phyloP scores from a whole-genome alignment of 2,329 filamentous ascomycete genomes.

The Chalaropsis ovoidea region DNA sequence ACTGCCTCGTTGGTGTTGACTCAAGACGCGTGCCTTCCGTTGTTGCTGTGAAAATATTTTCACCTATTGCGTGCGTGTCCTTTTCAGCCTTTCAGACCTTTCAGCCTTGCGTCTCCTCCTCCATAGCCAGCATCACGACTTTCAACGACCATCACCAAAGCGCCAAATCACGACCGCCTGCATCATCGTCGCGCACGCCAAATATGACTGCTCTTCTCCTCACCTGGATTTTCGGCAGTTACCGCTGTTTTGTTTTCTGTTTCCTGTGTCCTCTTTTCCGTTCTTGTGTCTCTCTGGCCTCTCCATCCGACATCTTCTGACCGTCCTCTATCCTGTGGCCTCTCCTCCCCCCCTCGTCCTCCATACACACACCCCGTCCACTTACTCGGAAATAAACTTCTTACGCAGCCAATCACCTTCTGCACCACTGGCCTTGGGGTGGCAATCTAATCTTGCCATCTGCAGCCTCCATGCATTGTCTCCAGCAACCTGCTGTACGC shows the following conservation, averaged over 20 bases:
- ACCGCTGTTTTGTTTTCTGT: not conserved
- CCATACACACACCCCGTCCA: not conserved
- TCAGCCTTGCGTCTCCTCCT: no score
- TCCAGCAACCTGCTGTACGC: not conserved
- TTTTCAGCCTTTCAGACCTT: no score
- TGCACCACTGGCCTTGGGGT: not conserved
- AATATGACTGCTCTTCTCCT: not conserved
- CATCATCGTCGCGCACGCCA: not conserved
- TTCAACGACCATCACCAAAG: not conserved
- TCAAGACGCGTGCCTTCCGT: no score
- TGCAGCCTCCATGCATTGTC: constrained; percentile 12
- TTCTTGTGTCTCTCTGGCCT: not conserved
- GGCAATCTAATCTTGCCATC: constrained; percentile 11
- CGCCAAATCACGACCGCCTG: not conserved
- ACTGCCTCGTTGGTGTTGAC: no score
- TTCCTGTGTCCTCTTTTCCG: not conserved
- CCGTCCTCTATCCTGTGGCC: not conserved
- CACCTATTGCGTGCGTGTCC: no score
- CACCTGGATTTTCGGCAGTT: not conserved
- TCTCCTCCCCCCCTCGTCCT: not conserved
- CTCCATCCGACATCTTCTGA: not conserved
- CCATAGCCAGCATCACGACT: no score
- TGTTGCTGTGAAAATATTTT: no score
- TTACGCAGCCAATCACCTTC: not conserved
- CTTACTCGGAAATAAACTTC: constrained; percentile 10